Conservation (phyloP, 192 early-diverging fungal species). For the Backusella circina region DNA sequence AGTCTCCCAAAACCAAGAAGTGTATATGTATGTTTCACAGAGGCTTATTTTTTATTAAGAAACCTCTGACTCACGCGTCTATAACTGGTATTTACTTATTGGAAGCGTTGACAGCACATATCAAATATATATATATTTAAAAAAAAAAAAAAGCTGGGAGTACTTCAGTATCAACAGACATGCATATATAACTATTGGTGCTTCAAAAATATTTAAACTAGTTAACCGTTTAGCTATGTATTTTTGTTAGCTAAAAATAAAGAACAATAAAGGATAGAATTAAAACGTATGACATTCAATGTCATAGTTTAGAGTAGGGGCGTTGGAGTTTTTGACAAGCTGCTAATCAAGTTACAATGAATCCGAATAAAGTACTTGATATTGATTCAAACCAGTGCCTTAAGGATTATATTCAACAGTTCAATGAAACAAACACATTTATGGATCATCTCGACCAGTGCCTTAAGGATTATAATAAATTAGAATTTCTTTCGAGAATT, state of each 20-base stretch:
- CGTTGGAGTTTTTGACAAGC: not conserved
- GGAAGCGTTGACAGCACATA: not conserved
- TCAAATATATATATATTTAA: not conserved
- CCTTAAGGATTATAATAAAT: not conserved
- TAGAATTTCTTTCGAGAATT: not conserved
- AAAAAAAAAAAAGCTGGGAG: not conserved
- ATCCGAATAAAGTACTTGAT: not conserved
- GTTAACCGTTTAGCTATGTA: not conserved
- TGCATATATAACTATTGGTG: not conserved
- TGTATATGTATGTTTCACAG: not conserved
- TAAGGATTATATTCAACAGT: too few relatives aligned
- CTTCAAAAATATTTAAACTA: not conserved
- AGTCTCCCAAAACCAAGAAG: not conserved
- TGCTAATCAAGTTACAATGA: not conserved
- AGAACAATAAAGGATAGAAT: not conserved
- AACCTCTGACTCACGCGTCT: not conserved
- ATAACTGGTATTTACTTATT: not conserved
- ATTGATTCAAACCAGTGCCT: not conserved
- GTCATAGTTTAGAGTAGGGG: not conserved
- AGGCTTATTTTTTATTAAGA: not conserved
- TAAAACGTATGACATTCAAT: not conserved
- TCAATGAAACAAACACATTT: too few relatives aligned
- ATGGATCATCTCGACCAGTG: too few relatives aligned
- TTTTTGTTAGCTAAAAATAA: not conserved
- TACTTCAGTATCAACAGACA: not conserved